Evolutionary conservation across 2,329 filamentous ascomycete genomes (phyloP).

Genomic region (Camillea tinctor): DNA sequence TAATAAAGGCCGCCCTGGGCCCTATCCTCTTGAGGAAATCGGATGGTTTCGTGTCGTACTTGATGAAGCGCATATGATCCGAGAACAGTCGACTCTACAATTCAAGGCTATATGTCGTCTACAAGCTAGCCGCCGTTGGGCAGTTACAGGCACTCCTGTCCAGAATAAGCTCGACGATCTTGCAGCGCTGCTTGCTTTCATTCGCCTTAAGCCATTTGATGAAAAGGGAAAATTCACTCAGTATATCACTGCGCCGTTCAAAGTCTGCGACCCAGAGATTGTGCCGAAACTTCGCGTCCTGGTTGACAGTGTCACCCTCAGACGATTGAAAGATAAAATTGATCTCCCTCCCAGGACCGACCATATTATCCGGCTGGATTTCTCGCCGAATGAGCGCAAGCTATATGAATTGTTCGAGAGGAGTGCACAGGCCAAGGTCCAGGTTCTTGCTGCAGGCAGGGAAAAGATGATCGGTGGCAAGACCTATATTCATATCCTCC

Average conservation of each 20-base stretch:
- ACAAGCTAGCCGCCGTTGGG: constrained; percentile 82
- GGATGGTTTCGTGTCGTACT: constrained; percentile 93
- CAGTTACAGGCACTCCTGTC: constrained; percentile 93
- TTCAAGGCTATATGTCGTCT: constrained; percentile 83
- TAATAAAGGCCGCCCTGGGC: constrained; percentile 57
- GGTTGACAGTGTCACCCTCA: constrained; percentile 90
- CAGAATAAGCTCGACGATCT: constrained; percentile 93
- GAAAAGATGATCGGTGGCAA: constrained; percentile 73
- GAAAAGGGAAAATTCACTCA: constrained; percentile 72
- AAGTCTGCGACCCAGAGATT: constrained; percentile 79
- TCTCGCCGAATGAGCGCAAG: constrained; percentile 69
- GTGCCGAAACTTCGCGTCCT: constrained; percentile 82
- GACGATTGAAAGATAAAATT: constrained; percentile 89
- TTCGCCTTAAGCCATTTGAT: constrained; percentile 82
- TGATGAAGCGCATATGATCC: constrained; percentile 93
- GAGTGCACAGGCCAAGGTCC: constrained; percentile 77
- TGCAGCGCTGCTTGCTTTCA: constrained; percentile 80
- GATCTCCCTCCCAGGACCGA: constrained; percentile 75
- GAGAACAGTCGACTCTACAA: constrained; percentile 76
- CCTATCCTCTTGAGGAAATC: constrained; percentile 69
- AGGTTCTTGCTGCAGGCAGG: constrained; percentile 63
- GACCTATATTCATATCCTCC: constrained; percentile 90
- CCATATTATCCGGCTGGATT: constrained; percentile 69
- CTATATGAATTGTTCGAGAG: constrained; percentile 84
- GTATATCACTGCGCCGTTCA: constrained; percentile 83